phyloP scores from a whole-genome alignment of 176 grass and related monocot species.

The Miscanthus lutarioriparius region DNA sequence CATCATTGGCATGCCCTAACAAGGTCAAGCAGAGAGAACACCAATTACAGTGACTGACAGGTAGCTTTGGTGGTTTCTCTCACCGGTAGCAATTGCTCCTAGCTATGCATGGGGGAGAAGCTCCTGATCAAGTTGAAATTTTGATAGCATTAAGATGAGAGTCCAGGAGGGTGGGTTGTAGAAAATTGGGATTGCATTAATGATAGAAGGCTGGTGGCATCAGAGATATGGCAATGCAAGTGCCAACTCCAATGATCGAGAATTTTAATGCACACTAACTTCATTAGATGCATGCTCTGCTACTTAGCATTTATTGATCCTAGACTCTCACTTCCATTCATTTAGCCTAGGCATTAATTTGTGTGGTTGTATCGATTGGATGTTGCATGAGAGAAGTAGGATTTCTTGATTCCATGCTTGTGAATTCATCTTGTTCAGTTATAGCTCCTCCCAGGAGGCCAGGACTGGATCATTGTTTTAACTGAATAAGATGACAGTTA shows the following conservation, averaged over 20 bases:
- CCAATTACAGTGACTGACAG: neutral
- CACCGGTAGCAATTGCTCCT: neutral
- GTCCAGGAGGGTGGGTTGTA: neutral
- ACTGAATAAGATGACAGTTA: neutral
- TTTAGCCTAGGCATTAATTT: neutral
- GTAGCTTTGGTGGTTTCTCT: neutral
- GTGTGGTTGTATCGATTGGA: slow-evolving; percentile 5
- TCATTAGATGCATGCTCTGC: neutral
- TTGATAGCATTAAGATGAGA: neutral
- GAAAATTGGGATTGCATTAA: too few relatives aligned
- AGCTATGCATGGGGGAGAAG: neutral
- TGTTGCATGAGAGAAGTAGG: neutral
- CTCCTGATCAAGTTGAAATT: neutral
- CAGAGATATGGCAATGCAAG: neutral
- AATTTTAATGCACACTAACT: neutral
- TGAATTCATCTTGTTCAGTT: neutral
- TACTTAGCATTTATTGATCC: slow-evolving; percentile 4
- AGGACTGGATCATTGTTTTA: neutral
- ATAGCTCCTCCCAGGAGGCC: slow-evolving; percentile 1
- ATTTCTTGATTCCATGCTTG: neutral
- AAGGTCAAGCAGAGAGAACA: neutral
- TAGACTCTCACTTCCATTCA: neutral
- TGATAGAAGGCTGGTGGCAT: neutral
- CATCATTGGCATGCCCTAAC: neutral
- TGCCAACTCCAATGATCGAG: neutral